Conservation (phyloP, 2,329 filamentous ascomycete genomes). For the Cyphellophora europaea region DNA sequence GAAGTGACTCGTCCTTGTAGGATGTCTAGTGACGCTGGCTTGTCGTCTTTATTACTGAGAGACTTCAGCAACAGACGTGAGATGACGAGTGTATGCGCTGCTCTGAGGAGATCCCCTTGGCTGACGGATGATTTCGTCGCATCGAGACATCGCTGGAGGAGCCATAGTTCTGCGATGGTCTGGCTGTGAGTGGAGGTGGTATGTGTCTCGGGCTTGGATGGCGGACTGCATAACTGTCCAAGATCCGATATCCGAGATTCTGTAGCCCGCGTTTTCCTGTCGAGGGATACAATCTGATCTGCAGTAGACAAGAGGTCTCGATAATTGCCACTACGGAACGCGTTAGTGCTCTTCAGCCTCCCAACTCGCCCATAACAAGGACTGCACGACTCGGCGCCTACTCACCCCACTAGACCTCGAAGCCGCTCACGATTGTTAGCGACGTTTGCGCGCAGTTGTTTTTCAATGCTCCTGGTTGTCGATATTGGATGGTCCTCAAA, state of each 20-base stretch:
- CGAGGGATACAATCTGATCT: slow-evolving; percentile 89
- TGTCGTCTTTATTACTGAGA: slow-evolving; percentile 45
- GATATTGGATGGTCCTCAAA: slow-evolving; percentile 54
- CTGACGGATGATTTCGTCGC: slow-evolving; percentile 46
- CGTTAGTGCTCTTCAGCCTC: no score
- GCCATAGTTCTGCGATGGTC: slow-evolving; percentile 40
- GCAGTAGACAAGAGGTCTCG: slow-evolving; percentile 85
- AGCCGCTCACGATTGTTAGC: slow-evolving; percentile 57
- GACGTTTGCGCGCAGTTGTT: slow-evolving; percentile 53
- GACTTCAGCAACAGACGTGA: slow-evolving; percentile 67
- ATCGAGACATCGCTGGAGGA: slow-evolving; percentile 48
- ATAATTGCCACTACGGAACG: slow-evolving; percentile 53
- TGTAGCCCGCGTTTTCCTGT: slow-evolving; percentile 62
- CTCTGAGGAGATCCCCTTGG: slow-evolving; percentile 39
- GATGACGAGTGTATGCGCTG: slow-evolving; percentile 60
- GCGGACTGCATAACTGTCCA: slow-evolving; percentile 66
- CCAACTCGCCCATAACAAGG: no score
- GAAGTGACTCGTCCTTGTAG: slow-evolving; percentile 55
- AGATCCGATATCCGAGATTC: slow-evolving; percentile 64
- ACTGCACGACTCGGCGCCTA: slow-evolving; percentile 4
- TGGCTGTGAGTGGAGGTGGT: slow-evolving; percentile 5
- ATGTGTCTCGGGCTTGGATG: slow-evolving; percentile 4
- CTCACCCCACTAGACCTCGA: slow-evolving; percentile 56
- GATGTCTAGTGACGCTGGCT: slow-evolving; percentile 43
- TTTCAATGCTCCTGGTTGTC: slow-evolving; percentile 52